Evolutionary conservation across 2,329 filamentous ascomycete genomes (phyloP), one percentile per base, ranked within the genome.

Genomic region (Colletotrichum sp.): DNA sequence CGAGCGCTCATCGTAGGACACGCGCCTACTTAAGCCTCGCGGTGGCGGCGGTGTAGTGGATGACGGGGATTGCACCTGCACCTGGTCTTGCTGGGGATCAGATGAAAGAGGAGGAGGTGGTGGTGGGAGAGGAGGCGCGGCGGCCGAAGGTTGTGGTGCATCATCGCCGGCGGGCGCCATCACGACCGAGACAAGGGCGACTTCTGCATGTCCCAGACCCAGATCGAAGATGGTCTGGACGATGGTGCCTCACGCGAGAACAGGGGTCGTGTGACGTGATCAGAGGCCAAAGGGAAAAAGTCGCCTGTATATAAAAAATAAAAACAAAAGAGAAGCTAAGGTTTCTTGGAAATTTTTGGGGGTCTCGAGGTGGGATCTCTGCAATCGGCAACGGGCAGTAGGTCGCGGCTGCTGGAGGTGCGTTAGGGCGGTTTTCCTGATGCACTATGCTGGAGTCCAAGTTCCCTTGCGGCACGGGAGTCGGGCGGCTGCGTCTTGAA

Each of bases 251-350:
- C 49, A 49, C 77, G 72, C 72, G 52, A 75, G 63, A 67, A 68
- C 77, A 76, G 59, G 77, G 76, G 76, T 77, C 76, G 34, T 85
- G 86, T 72, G 84, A 83, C n/a, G 49, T 76, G 24, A 68, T 78
- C 55, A 44, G 55, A 55, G 44, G 44, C 44, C 44, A 49, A 57
- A 67, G 64, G 30, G 44, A 63, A 21, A 62, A 62, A 32, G 30
- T 32, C 30, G 62, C 36, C 39, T 28, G 24, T 52, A 28, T 52
- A 24, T 16, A 49, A 21, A 49, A 49, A 21, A 21, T 21, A 49
- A 49, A 49, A 49, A 49, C n/a, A 49, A 49, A 52, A 39, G 12
- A 21, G 32, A 49, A 21, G 18, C 63, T 57, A 67, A 49, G 59
- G 26, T n/a, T 68, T 57, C 55, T 57, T 49, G 59, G 39, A 65